These are phyloP conservation scores for Ophiostoma populinum DNA, from an alignment of 2,329 filamentous ascomycete genomes.

Conservation along the genomic window DNA sequence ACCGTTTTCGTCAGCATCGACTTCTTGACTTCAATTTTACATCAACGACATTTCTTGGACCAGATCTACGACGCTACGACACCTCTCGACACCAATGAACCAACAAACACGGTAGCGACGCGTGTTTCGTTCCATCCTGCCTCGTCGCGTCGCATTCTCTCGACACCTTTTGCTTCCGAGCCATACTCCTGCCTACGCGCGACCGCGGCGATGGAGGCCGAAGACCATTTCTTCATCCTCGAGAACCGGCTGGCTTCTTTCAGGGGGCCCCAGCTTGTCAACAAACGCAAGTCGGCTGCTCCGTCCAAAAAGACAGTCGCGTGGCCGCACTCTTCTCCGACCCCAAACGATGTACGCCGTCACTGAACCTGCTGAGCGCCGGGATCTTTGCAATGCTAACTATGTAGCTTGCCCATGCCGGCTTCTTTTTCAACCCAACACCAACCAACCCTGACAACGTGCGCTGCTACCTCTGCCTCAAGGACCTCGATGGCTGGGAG, in stretches of 20 bases:
- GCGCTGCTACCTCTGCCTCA: slow-evolving; percentile 71
- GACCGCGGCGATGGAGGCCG: slow-evolving; percentile 17
- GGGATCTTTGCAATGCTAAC: slow-evolving; percentile 13
- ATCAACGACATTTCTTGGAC: not conserved
- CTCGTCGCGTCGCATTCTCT: not conserved
- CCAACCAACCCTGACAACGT: slow-evolving; percentile 69
- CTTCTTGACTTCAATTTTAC: no score
- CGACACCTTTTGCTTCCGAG: not conserved
- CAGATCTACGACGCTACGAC: not conserved
- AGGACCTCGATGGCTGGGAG: slow-evolving; percentile 84
- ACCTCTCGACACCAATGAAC: not conserved
- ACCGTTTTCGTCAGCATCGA: no score
- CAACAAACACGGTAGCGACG: slow-evolving; percentile 1
- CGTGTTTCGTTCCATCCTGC: slow-evolving; percentile 1
- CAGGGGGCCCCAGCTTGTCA: slow-evolving; percentile 40
- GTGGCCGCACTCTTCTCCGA: slow-evolving; percentile 66
- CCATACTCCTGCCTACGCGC: not conserved
- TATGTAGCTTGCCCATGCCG: slow-evolving; percentile 65
- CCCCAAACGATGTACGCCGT: slow-evolving; percentile 41
- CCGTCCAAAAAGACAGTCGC: slow-evolving; percentile 41
- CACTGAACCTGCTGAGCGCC: slow-evolving; percentile 12
- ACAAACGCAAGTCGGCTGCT: slow-evolving; percentile 54
- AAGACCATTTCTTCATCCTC: slow-evolving; percentile 41
- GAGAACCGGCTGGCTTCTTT: slow-evolving; percentile 73
- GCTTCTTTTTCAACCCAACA: slow-evolving; percentile 75